Percentiles rank a stretch among this genome's conserved stretches.
These are phyloP conservation scores for Magnaporthiopsis incrustans DNA, from an alignment of 2,329 filamentous ascomycete genomes.

Conservation along the genomic window DNA sequence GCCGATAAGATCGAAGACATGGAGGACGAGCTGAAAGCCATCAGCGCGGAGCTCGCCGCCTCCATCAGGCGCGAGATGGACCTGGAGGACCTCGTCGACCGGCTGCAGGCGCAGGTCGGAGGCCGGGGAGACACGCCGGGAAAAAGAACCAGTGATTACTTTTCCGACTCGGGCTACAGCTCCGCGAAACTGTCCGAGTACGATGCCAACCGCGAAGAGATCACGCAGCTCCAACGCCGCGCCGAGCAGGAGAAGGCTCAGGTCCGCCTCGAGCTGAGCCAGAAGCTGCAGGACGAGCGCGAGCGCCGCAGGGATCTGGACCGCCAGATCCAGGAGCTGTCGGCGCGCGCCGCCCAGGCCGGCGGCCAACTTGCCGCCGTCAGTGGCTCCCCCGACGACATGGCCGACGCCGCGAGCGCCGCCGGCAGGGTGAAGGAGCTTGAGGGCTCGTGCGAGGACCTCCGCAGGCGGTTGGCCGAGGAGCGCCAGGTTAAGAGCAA, in stretches of 20 bases:
- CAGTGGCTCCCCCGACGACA: slow-evolving; percentile 30
- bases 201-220: slow-evolving; percentile 57
- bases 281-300: slow-evolving; percentile 82
- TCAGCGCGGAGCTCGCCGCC: slow-evolving; percentile 83
- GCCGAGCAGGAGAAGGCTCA: slow-evolving; percentile 88
- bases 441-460: slow-evolving; percentile 72
- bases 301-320: slow-evolving; percentile 68
- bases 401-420: slow-evolving; percentile 35
- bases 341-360: slow-evolving; percentile 64
- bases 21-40: slow-evolving; percentile 88
- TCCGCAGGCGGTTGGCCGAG: slow-evolving; percentile 72
- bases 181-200: slow-evolving; percentile 68
- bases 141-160: slow-evolving; percentile 91
- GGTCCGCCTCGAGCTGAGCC: slow-evolving; percentile 74
- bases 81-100: slow-evolving; percentile 85
- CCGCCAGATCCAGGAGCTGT: slow-evolving; percentile 73
- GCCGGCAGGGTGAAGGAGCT: slow-evolving; percentile 60
- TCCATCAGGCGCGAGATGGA: slow-evolving; percentile 96
- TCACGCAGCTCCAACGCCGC: slow-evolving; percentile 74
- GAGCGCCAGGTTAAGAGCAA: slow-evolving; percentile 85
- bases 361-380: slow-evolving; percentile 34
- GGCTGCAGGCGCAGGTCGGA: slow-evolving; percentile 69
- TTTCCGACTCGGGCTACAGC: slow-evolving; percentile 89
- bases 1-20: slow-evolving; percentile 67
- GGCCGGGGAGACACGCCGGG: slow-evolving; percentile 44